phyloP scores from a whole-genome alignment of 192 early-diverging fungal genomes.

The Podila verticillata region DNA sequence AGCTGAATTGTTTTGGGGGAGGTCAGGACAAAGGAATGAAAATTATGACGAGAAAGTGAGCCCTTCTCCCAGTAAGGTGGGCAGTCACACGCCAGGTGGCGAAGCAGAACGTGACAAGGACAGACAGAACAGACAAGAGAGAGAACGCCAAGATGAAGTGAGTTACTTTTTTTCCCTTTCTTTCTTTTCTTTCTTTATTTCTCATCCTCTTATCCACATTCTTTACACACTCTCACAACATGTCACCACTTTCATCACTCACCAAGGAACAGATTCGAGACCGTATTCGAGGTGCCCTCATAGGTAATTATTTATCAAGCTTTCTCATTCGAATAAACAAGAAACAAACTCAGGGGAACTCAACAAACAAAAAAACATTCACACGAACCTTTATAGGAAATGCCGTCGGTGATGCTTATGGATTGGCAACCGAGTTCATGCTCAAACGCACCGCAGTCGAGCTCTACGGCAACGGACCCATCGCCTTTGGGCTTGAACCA shows the following conservation, averaged over 20 bases:
- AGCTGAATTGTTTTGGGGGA: too few species aligned
- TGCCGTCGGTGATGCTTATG: constrained; percentile 70
- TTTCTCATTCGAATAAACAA: not conserved
- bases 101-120: not conserved
- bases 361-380: not conserved
- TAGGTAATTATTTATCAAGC: constrained; percentile 2
- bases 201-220: not conserved
- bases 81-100: too few species aligned
- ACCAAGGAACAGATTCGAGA: constrained; percentile 9
- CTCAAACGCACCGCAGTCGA: constrained; percentile 39
- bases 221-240: not conserved
- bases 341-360: too few species aligned
- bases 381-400: constrained; percentile 36
- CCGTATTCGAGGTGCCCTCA: constrained; percentile 31
- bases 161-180: not conserved
- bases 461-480: constrained; percentile 64
- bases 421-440: constrained; percentile 71
- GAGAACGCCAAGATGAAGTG: not conserved
- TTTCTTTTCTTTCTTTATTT: not conserved
- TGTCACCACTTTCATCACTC: constrained; percentile 16
- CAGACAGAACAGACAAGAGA: too few species aligned
- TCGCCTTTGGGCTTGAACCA: constrained; percentile 64
- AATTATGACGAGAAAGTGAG: too few species aligned
- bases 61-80: too few species aligned
- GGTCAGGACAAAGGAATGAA: too few species aligned